Base-by-base conservation (phyloP, 1,284 basidiomycete species). In the Papiliotrema laurentii region DNA sequence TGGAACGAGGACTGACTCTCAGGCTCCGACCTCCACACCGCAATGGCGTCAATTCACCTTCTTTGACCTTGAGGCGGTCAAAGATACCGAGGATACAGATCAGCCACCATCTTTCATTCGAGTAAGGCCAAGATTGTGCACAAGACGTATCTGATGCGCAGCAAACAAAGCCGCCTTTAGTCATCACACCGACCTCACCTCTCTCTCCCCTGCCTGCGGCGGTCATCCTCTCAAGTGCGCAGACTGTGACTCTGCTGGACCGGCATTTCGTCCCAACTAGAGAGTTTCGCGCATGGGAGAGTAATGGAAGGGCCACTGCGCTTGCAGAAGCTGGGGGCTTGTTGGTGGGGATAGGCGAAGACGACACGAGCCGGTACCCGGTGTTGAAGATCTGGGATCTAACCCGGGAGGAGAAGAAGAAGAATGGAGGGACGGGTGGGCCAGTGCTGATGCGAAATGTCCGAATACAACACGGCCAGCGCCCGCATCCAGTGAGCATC, bases 371-470 rank as follows among this genome's bases (percentile, higher is more conserved):
- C 13, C 77, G 83, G n/a, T 80, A 83, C 40, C 87, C 89, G 0
- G 71, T 92, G 18, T 76, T 96, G 49, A 93, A 91, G 71, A 83
- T 96, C 38, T 96, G 91, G 90, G 87, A 92, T 68, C 71, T 96
- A 21, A 79, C 81, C 33, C 81, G 81, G 50, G 80, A 76, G n/a
- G 86, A 89, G 67, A 87, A 84, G 75, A 84, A 82, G 66, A 81
- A 80, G 0, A 78, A 78, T 31, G 51, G 54, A 5, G 57, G 64
- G 11, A 72, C 78, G 1, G 57, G 65, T 10, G 73, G 78, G 1
- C 88, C 91, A 5, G 70, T 79, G 34, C 76, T 93, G 33, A 75
- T 93, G 27, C 82, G 88, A 27, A 88, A 85, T 14, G 79, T 81
- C 2, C 87, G 89, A 63, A 79, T 93, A 16, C 87, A 89, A 58